These are phyloP conservation scores for Lactarius tabidus DNA, from an alignment of 768 basidiomycete genomes.

Conservation along the genomic window DNA sequence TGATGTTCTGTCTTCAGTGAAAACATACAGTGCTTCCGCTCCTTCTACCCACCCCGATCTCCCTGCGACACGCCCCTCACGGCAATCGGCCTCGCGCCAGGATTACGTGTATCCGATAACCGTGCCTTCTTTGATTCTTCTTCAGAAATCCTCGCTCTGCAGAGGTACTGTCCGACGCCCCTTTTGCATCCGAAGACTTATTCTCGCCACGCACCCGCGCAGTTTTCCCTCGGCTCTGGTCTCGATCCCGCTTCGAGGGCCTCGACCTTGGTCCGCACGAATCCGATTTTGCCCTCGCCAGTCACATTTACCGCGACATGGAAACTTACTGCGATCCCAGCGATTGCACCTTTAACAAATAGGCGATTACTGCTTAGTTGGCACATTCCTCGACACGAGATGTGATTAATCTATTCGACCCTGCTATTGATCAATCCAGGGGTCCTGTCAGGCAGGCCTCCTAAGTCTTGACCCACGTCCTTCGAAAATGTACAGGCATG, in stretches of 20 bases:
- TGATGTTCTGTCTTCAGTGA: not conserved
- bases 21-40: slow-evolving; percentile 9
- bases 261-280: slow-evolving; percentile 22
- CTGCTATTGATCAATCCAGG: slow-evolving; percentile 16
- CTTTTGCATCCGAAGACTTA: slow-evolving; percentile 18
- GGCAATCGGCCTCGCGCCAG: slow-evolving; percentile 10
- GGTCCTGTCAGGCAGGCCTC: slow-evolving; percentile 17
- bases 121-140: slow-evolving; percentile 18
- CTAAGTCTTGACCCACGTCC: not conserved
- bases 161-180: slow-evolving; percentile 5
- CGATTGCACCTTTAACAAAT: slow-evolving; percentile 23
- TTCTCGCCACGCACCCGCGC: slow-evolving; percentile 13
- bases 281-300: slow-evolving; percentile 24
- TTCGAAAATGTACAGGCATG: slow-evolving; percentile 12
- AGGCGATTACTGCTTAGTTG: slow-evolving; percentile 2
- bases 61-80: slow-evolving; percentile 3
- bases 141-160: slow-evolving; percentile 2
- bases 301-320: not conserved
- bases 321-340: slow-evolving; percentile 12
- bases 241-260: slow-evolving; percentile 22
- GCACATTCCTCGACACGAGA: slow-evolving; percentile 8
- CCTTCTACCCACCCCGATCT: not conserved
- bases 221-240: slow-evolving; percentile 17
- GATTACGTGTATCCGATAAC: slow-evolving; percentile 23
- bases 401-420: slow-evolving; percentile 19